Percentiles rank a stretch among this genome's conserved stretches.
Evolutionary conservation across 176 grass and related monocot genomes (phyloP).

Genomic region (Elaeis guineensis): DNA sequence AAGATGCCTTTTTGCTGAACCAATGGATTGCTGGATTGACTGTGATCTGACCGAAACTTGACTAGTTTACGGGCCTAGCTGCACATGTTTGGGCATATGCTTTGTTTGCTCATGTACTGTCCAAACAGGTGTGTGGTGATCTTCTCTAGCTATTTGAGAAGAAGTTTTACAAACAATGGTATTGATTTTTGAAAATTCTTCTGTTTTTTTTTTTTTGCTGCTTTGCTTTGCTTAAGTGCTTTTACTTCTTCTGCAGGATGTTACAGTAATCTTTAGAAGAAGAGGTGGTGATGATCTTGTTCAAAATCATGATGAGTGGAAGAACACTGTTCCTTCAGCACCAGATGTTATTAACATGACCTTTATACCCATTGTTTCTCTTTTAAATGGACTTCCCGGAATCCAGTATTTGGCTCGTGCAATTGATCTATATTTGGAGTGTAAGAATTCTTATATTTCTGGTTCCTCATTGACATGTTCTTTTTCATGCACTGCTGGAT

Average conservation of each 20-base stretch:
- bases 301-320: constrained; percentile 82
- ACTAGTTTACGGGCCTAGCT: too few species aligned
- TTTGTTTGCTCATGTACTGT: too few species aligned
- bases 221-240: background rate
- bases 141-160: background rate
- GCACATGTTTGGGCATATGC: too few species aligned
- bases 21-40: too few species aligned
- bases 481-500: background rate
- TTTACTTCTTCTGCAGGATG: constrained; percentile 50
- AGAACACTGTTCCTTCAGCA: constrained; percentile 49
- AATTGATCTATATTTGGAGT: constrained; percentile 80
- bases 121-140: background rate
- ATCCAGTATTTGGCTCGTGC: constrained; percentile 75
- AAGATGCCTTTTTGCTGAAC: too few species aligned
- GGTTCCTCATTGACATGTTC: too few species aligned
- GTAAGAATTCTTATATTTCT: constrained; percentile 39
- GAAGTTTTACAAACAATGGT: background rate
- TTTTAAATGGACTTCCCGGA: constrained; percentile 64
- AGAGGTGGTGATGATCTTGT: constrained; percentile 95
- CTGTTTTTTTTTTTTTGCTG: too few species aligned
- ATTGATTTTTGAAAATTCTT: too few species aligned
- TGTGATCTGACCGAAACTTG: too few species aligned
- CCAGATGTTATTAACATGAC: constrained; percentile 99
- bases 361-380: constrained; percentile 77
- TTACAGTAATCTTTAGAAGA: constrained; percentile 98